Percentiles rank a stretch among this genome's conserved stretches.
Evolutionary conservation across 257 asterid genomes (phyloP).

Genomic region (Mentha longifolia): DNA sequence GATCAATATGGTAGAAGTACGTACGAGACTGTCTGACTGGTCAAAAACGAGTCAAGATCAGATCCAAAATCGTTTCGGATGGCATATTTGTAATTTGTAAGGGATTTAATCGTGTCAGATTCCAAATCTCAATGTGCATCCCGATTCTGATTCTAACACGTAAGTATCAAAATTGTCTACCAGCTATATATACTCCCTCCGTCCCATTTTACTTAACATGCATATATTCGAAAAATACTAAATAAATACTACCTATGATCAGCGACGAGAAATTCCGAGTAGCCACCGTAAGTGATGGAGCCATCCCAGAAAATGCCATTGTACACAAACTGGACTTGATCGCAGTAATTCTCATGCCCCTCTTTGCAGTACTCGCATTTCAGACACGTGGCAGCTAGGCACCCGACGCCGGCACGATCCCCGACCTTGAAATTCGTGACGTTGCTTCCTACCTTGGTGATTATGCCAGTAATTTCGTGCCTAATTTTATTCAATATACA

Average conservation of each 20-base stretch:
- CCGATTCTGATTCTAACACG: too few species aligned
- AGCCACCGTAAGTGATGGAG: slow-evolving; percentile 88
- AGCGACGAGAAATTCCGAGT: slow-evolving; percentile 67
- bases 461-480: slow-evolving; percentile 82
- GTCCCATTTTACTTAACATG: too few species aligned
- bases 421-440: slow-evolving; percentile 73
- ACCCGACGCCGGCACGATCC: slow-evolving; percentile 83
- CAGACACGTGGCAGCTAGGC: slow-evolving; percentile 82
- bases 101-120: too few species aligned
- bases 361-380: slow-evolving; percentile 66
- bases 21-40: too few species aligned
- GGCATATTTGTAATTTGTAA: too few species aligned
- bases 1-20: too few species aligned
- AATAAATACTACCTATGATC: slow-evolving; percentile 44
- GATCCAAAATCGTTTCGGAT: too few species aligned
- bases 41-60: too few species aligned
- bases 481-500: slow-evolving; percentile 32
- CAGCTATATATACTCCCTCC: too few species aligned
- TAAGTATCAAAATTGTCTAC: too few species aligned
- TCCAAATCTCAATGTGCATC: too few species aligned
- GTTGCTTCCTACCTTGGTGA: slow-evolving; percentile 73
- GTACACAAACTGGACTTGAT: slow-evolving; percentile 63
- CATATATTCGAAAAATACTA: too few species aligned
- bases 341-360: slow-evolving; percentile 83
- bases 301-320: slow-evolving; percentile 96